These are phyloP conservation scores for Gonapodya prolifera DNA, from an alignment of 192 early-diverging fungal species.

Conservation along the genomic window DNA sequence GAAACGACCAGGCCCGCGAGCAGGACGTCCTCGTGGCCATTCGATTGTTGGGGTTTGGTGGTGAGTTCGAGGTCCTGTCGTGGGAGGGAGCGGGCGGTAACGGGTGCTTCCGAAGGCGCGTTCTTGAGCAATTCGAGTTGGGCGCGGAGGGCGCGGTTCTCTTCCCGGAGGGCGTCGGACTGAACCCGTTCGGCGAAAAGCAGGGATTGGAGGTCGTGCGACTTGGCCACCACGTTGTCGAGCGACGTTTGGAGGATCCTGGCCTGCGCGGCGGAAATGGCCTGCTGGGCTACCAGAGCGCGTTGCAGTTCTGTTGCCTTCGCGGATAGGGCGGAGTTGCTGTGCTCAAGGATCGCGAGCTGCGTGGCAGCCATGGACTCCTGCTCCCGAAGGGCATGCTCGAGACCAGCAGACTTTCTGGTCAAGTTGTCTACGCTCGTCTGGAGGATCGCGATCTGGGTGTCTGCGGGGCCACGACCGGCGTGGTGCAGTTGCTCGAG, in stretches of 20 bases:
- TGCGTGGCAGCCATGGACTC: too few species aligned
- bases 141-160: not conserved
- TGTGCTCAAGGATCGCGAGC: too few species aligned
- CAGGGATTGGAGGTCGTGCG: too few species aligned
- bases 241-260: too few species aligned
- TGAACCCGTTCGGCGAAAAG: not conserved
- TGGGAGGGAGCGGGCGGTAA: not conserved
- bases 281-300: too few species aligned
- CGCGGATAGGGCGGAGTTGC: too few species aligned
- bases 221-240: too few species aligned
- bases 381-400: not conserved
- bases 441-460: not conserved
- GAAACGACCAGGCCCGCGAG: not conserved
- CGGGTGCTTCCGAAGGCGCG: not conserved
- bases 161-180: not conserved
- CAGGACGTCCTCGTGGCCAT: not conserved
- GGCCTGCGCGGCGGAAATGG: too few species aligned
- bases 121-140: not conserved
- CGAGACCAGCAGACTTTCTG: not conserved
- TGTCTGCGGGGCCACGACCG: not conserved
- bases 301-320: too few species aligned
- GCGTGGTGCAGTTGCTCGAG: not conserved
- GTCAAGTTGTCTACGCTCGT: not conserved
- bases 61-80: not conserved
- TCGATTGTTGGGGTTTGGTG: not conserved